Evolutionary conservation across 768 basidiomycete species (phyloP).

Genomic region (Phlebiopsis gigantea): DNA sequence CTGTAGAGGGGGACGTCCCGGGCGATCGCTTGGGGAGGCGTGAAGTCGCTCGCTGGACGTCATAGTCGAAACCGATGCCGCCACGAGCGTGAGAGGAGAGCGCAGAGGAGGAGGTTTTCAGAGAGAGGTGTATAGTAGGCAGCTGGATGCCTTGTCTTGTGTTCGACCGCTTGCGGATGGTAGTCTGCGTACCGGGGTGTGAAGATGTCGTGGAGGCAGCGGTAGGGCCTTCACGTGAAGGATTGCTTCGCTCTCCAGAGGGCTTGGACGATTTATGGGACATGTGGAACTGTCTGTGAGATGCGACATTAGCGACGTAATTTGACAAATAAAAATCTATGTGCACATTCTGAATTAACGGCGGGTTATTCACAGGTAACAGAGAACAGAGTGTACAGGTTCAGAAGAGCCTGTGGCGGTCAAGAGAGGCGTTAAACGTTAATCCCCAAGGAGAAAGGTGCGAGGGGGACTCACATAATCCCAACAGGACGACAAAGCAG

Average conservation of each 20-base stretch:
- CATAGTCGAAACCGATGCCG: not conserved
- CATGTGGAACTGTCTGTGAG: not conserved
- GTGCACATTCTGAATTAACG: not conserved
- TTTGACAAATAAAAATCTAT: not conserved
- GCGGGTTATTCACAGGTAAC: not conserved
- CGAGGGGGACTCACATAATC: slow-evolving; percentile 5
- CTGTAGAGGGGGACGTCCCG: not conserved
- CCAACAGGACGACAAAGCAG: not conserved
- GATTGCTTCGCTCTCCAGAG: slow-evolving; percentile 1
- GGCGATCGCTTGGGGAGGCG: not conserved
- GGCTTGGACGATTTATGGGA: not conserved
- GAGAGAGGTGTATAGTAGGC: slow-evolving; percentile 9
- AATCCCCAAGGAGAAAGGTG: not conserved
- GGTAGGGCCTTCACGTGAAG: not conserved
- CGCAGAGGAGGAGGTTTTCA: slow-evolving; percentile 3
- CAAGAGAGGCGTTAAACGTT: not conserved
- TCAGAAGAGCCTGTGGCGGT: not conserved
- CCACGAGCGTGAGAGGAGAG: not conserved
- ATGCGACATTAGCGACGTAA: not conserved
- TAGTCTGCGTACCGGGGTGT: not conserved
- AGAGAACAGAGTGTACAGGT: slow-evolving; percentile 1
- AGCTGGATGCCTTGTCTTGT: slow-evolving; percentile 4
- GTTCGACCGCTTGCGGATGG: slow-evolving; percentile 8
- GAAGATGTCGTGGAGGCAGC: not conserved
- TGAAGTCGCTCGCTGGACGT: not conserved